Conservation (phyloP, 208 protist species). For the Trypanosoma cruzi region DNA sequence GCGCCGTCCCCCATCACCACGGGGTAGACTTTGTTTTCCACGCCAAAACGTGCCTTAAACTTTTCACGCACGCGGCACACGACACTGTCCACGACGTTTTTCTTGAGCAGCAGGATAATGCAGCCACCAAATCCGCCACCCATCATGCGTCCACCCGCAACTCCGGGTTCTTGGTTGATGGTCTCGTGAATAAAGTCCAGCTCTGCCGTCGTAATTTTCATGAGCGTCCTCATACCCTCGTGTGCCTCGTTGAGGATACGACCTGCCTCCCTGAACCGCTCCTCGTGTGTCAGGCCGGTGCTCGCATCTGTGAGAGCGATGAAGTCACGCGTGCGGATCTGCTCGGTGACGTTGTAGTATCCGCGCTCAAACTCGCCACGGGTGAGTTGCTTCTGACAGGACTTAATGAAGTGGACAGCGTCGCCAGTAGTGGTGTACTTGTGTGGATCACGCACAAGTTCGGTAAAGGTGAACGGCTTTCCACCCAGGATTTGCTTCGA, state of each 20-base stretch:
- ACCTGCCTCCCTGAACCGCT: constrained; percentile 54
- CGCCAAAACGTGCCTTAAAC: constrained; percentile 57
- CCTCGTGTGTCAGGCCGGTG: constrained; percentile 35
- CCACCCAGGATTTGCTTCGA: constrained; percentile 41
- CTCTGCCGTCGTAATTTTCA: constrained; percentile 80
- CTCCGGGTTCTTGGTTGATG: constrained; percentile 59
- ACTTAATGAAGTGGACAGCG: constrained; percentile 38
- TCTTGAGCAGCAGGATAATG: constrained; percentile 66
- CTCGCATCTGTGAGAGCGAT: constrained; percentile 45
- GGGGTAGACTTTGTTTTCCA: constrained; percentile 57
- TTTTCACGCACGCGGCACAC: constrained; percentile 42
- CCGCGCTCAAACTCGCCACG: constrained; percentile 60
- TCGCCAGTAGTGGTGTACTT: constrained; percentile 53
- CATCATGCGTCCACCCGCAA: constrained; percentile 87
- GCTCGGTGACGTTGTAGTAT: constrained; percentile 72
- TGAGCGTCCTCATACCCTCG: constrained; percentile 65
- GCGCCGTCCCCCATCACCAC: constrained; percentile 52
- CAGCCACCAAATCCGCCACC: constrained; percentile 93
- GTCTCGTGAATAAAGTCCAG: constrained; percentile 77
- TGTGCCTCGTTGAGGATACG: constrained; percentile 69
- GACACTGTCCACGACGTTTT: constrained; percentile 51
- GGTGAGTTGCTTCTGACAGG: constrained; percentile 51
- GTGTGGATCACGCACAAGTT: constrained; percentile 61
- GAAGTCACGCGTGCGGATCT: constrained; percentile 68
- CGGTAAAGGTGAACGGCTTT: constrained; percentile 62